These are phyloP conservation scores for Hyphopichia khmerensis DNA, from an alignment of 1,139 yeast species.

Conservation along the genomic window DNA sequence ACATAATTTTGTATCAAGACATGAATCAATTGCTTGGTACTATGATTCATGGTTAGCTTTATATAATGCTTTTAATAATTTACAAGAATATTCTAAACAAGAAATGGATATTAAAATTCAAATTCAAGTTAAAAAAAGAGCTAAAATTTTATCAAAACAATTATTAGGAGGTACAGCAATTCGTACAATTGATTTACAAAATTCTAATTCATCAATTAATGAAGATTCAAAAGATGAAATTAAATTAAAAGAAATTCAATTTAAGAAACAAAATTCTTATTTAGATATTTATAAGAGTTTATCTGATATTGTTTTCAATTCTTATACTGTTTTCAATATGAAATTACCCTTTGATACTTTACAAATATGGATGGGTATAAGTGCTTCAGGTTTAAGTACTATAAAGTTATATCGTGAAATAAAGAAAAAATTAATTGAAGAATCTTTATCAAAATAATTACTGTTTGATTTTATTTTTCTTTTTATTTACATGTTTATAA, in stretches of 20 bases:
- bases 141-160: slow-evolving; percentile 37
- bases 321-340: slow-evolving; percentile 43
- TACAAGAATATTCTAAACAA: slow-evolving; percentile 38
- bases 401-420: slow-evolving; percentile 43
- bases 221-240: slow-evolving; percentile 20
- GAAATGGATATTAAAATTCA: slow-evolving; percentile 43
- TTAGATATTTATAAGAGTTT: slow-evolving; percentile 42
- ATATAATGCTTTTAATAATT: slow-evolving; percentile 43
- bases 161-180: slow-evolving; percentile 23
- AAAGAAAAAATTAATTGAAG: slow-evolving; percentile 24
- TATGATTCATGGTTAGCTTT: slow-evolving; percentile 57
- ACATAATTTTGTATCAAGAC: slow-evolving; percentile 40
- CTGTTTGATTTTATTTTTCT: not conserved
- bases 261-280: slow-evolving; percentile 38
- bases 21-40: slow-evolving; percentile 67
- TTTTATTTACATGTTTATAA: not conserved
- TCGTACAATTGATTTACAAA: slow-evolving; percentile 6
- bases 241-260: slow-evolving; percentile 32
- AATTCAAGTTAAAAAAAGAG: slow-evolving; percentile 40
- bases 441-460: slow-evolving; percentile 9
- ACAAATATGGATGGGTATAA: slow-evolving; percentile 51
- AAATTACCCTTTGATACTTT: slow-evolving; percentile 43
- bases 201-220: slow-evolving; percentile 5
- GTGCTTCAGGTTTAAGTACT: slow-evolving; percentile 41
- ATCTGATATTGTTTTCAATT: slow-evolving; percentile 42